Evolutionary conservation across 2,329 filamentous ascomycete species (phyloP).

Genomic region (Fusarium subglutinans): DNA sequence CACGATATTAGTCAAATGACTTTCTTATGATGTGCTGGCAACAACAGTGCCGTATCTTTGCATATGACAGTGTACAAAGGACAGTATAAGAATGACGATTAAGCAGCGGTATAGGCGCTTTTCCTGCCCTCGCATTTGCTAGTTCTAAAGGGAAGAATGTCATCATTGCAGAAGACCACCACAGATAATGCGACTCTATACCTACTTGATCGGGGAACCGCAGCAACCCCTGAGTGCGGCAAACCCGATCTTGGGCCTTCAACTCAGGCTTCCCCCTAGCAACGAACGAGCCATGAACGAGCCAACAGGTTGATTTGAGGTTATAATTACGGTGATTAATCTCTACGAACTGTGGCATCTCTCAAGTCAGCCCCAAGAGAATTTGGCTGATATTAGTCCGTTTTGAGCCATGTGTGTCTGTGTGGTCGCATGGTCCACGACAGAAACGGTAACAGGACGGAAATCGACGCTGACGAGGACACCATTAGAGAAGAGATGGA

Average conservation of each 20-base stretch:
- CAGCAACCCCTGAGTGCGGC: constrained; percentile 2
- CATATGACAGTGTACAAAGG: not conserved
- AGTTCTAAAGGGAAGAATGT: constrained; percentile 3
- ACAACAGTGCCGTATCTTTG: constrained; percentile 1
- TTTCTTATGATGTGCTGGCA: not conserved
- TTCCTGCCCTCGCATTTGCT: not conserved
- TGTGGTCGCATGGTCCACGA: constrained; percentile 25
- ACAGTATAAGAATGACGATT: not conserved
- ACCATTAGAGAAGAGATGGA: constrained; percentile 10
- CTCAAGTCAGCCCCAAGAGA: not conserved
- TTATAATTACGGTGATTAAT: not conserved
- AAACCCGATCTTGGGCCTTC: constrained; percentile 5
- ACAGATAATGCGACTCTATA: not conserved
- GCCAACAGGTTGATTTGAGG: not conserved
- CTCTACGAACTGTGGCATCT: not conserved
- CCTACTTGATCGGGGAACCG: constrained; percentile 7
- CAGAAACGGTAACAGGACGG: constrained; percentile 25
- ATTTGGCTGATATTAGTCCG: not conserved
- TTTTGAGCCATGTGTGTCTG: constrained; percentile 31
- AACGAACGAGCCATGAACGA: not conserved
- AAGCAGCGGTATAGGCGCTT: not conserved
- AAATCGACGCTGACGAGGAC: constrained; percentile 31
- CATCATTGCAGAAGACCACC: not conserved
- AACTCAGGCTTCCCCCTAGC: not conserved
- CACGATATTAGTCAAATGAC: constrained; percentile 1